Evolutionary conservation across 495 filamentous ascomycete species (phyloP).

Genomic region (Tetracladium setigerum): DNA sequence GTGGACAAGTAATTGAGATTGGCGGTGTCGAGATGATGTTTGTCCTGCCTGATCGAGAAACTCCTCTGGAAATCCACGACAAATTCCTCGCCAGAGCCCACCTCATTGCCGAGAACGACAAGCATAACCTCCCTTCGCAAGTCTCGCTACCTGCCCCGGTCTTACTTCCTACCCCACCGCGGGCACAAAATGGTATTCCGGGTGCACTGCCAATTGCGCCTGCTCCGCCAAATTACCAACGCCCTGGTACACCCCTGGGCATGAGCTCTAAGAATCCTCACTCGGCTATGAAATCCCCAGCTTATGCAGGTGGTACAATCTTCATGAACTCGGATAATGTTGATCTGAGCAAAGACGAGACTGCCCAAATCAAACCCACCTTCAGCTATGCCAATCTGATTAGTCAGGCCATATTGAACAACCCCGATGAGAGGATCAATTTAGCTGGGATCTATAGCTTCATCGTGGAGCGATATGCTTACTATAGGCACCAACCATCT

Average conservation of each 20-base stretch:
- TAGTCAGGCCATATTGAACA: slow-evolving; percentile 85
- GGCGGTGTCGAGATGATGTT: slow-evolving; percentile 97
- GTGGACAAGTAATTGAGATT: slow-evolving; percentile 85
- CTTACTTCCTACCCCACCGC: not conserved
- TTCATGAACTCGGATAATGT: slow-evolving; percentile 48
- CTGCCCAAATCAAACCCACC: slow-evolving; percentile 85
- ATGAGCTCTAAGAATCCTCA: slow-evolving; percentile 25
- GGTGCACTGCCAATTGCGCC: slow-evolving; percentile 55
- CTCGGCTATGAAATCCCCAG: slow-evolving; percentile 31
- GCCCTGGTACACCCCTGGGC: slow-evolving; percentile 55
- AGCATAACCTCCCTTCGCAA: slow-evolving; percentile 9
- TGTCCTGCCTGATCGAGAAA: slow-evolving; percentile 62
- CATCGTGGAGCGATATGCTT: slow-evolving; percentile 83
- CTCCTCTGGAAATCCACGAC: slow-evolving; percentile 47
- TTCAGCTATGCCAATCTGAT: slow-evolving; percentile 98
- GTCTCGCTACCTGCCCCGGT: not conserved
- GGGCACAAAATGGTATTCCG: slow-evolving; percentile 46
- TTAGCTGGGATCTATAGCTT: slow-evolving; percentile 85
- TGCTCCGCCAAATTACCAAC: slow-evolving; percentile 59
- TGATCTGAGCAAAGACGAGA: slow-evolving; percentile 75
- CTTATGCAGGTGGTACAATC: slow-evolving; percentile 32
- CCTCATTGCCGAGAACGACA: slow-evolving; percentile 16
- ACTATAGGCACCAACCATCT: slow-evolving; percentile 69
- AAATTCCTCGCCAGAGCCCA: slow-evolving; percentile 45
- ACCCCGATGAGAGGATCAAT: slow-evolving; percentile 76